These are phyloP conservation scores for Aspergillus nomiae DNA, from an alignment of 2,329 filamentous ascomycete species.

Conservation along the genomic window DNA sequence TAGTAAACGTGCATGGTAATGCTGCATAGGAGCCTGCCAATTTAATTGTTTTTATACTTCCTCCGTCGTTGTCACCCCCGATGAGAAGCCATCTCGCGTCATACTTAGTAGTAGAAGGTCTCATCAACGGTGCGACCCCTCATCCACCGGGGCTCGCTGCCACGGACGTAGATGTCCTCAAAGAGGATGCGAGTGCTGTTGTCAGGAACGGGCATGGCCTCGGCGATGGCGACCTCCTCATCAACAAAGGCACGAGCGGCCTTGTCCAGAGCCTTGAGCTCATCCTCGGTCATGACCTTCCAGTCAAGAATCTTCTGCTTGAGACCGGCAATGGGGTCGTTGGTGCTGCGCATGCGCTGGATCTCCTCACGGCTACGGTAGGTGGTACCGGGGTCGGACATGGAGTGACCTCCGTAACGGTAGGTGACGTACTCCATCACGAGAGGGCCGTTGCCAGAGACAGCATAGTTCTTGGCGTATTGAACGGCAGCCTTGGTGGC, in stretches of 20 bases:
- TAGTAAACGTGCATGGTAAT: conserved; percentile 32
- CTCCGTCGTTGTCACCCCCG: background rate
- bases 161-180: conserved; percentile 93
- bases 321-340: conserved; percentile 95
- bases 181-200: conserved; percentile 79
- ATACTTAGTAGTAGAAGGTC: conserved; percentile 74
- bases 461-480: conserved; percentile 87
- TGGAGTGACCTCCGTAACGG: conserved; percentile 98
- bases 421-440: conserved; percentile 99
- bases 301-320: conserved; percentile 99
- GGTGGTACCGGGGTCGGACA: conserved; percentile 98
- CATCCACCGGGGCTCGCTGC: conserved; percentile 84
- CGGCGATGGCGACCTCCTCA: conserved; percentile 84
- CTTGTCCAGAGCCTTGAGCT: conserved; percentile 96
- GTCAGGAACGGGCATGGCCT: conserved; percentile 83
- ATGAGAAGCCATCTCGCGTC: background rate
- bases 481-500: conserved; percentile 95
- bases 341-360: conserved; percentile 98
- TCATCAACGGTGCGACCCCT: conserved; percentile 87
- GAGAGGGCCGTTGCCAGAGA: conserved; percentile 82
- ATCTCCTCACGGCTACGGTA: conserved; percentile 99
- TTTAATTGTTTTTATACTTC: conserved; percentile 16
- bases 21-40: conserved; percentile 18
- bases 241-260: conserved; percentile 83
- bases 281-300: conserved; percentile 86